Percentiles rank a stretch among this genome's conserved stretches.
phyloP scores from a whole-genome alignment of 2,329 filamentous ascomycete species.

The Epichloe amarillans region DNA sequence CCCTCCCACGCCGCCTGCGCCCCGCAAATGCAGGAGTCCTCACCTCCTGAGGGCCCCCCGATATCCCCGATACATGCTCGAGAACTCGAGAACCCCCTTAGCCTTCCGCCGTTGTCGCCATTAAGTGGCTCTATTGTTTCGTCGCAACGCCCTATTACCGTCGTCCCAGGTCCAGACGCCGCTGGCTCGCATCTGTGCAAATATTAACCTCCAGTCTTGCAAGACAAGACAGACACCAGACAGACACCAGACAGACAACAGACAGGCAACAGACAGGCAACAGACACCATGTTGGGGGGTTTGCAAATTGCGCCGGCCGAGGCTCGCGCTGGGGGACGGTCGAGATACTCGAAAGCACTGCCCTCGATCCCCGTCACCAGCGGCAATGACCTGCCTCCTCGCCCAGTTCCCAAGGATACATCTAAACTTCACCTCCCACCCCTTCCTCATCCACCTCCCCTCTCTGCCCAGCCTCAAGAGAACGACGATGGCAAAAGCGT shows the following conservation, averaged over 20 bases:
- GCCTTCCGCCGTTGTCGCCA: too few species aligned
- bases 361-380: slow-evolving; percentile 31
- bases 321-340: slow-evolving; percentile 26
- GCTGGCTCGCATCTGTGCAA: not conserved
- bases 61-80: too few species aligned
- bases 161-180: not conserved
- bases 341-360: slow-evolving; percentile 46
- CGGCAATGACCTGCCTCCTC: slow-evolving; percentile 9
- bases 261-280: not conserved
- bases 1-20: too few species aligned
- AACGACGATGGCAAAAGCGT: slow-evolving; percentile 8
- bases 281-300: slow-evolving; percentile 4
- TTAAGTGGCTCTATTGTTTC: not conserved
- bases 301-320: not conserved
- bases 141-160: not conserved
- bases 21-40: too few species aligned
- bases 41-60: too few species aligned
- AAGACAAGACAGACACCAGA: not conserved
- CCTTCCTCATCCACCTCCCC: slow-evolving; percentile 13
- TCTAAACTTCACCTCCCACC: slow-evolving; percentile 10
- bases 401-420: slow-evolving; percentile 12
- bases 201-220: too few species aligned
- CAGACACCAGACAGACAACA: too few species aligned
- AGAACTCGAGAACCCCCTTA: slow-evolving; percentile 22
- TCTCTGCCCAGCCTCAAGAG: slow-evolving; percentile 13